Evolutionary conservation across 495 filamentous ascomycete genomes (phyloP).

Genomic region (Lindgomyces ingoldianus): DNA sequence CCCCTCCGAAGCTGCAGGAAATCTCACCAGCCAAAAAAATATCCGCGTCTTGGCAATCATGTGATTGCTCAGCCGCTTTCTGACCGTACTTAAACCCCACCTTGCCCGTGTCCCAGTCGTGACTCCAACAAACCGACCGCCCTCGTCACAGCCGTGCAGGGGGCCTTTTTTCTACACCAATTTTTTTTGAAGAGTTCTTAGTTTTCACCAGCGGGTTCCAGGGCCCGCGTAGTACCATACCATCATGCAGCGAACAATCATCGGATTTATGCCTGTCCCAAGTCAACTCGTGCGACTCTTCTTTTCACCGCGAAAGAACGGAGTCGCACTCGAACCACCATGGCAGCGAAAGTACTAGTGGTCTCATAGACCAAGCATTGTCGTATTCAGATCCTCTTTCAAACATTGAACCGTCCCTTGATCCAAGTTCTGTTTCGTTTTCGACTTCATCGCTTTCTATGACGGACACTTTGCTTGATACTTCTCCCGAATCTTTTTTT

Average conservation of each 20-base stretch:
- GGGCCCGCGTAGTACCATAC: conserved; percentile 12
- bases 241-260: conserved; percentile 13
- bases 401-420: neutral
- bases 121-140: conserved; percentile 16
- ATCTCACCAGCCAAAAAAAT: neutral
- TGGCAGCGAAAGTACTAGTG: conserved; percentile 7
- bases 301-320: conserved; percentile 27
- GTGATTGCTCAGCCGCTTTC: neutral
- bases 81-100: conserved; percentile 11
- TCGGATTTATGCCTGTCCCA: neutral
- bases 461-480: conserved; percentile 1
- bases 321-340: conserved; percentile 13
- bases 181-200: conserved; percentile 32
- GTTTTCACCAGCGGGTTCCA: conserved; percentile 22
- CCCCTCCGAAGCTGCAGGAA: neutral
- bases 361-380: conserved; percentile 10
- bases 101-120: neutral
- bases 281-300: neutral
- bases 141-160: conserved; percentile 23
- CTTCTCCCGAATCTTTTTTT: conserved; percentile 2
- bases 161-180: conserved; percentile 11
- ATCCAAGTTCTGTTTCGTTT: conserved; percentile 8
- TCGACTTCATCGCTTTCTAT: conserved; percentile 15
- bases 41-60: conserved; percentile 4
- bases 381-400: conserved; percentile 10